Percentiles rank a stretch among this genome's conserved stretches.
Evolutionary conservation across 208 protist species (phyloP).

Genomic region (Naegleria lovaniensis): DNA sequence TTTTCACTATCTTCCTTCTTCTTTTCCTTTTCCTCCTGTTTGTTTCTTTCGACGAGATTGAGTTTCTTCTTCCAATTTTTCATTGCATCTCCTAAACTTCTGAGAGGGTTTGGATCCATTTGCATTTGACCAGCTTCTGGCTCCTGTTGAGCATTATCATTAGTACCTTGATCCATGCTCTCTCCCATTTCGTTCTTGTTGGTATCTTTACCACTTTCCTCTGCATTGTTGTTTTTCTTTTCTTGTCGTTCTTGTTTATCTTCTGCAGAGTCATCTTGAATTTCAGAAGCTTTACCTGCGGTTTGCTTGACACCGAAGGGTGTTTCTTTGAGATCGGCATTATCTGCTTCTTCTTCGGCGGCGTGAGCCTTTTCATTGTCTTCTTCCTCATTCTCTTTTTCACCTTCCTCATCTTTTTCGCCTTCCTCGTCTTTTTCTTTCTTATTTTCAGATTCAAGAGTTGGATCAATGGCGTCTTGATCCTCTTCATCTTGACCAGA

Average conservation of each 20-base stretch:
- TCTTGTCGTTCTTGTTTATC: constrained; percentile 30
- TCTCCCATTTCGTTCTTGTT: constrained; percentile 32
- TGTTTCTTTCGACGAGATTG: constrained; percentile 47
- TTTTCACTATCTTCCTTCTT: constrained; percentile 54
- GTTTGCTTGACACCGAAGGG: constrained; percentile 37
- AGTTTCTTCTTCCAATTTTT: constrained; percentile 60
- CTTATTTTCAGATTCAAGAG: neutral
- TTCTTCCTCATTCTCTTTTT: constrained; percentile 51
- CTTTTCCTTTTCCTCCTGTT: constrained; percentile 49
- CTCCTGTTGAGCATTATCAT: constrained; percentile 43
- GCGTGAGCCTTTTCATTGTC: constrained; percentile 42
- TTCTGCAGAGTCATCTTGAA: constrained; percentile 39
- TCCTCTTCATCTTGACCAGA: constrained; percentile 48
- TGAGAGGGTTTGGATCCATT: constrained; percentile 54
- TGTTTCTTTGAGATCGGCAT: constrained; percentile 37
- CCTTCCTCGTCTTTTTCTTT: constrained; percentile 61
- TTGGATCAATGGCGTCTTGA: neutral
- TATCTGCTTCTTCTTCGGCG: constrained; percentile 26
- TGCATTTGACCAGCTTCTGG: constrained; percentile 32
- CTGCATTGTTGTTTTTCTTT: constrained; percentile 17
- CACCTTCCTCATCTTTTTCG: constrained; percentile 59
- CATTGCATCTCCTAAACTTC: constrained; percentile 48
- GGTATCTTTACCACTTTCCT: constrained; percentile 32
- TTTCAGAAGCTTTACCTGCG: constrained; percentile 37
- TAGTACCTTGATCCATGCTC: constrained; percentile 36